Conservation (phyloP, 164 flowering plant genomes). For the Nymphaea thermarum region DNA sequence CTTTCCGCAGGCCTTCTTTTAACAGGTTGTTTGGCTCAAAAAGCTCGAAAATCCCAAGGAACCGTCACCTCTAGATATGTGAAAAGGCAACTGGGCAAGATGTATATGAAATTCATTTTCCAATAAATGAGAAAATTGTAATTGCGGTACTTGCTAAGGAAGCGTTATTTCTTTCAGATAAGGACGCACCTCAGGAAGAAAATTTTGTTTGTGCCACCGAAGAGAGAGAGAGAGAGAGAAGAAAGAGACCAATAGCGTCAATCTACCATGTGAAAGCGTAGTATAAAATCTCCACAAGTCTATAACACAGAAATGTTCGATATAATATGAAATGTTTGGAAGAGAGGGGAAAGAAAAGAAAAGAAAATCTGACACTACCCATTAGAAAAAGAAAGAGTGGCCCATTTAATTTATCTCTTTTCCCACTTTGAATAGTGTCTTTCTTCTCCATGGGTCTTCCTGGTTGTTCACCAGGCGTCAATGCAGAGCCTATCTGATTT, state of each 20-base stretch:
- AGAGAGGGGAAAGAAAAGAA: neutral
- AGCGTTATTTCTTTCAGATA: too few species aligned
- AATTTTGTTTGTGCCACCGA: too few species aligned
- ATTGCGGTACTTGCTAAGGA: too few species aligned
- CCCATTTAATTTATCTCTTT: neutral
- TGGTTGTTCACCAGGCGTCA: neutral
- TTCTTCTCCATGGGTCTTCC: neutral
- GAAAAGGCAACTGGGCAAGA: too few species aligned
- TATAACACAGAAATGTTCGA: neutral
- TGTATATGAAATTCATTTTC: too few species aligned
- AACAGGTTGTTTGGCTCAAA: too few species aligned
- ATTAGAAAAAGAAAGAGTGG: neutral
- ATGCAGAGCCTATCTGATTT: neutral
- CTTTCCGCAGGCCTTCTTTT: too few species aligned
- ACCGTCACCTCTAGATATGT: too few species aligned
- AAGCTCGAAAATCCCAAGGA: too few species aligned
- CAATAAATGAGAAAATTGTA: too few species aligned
- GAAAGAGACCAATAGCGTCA: neutral
- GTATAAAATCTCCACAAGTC: neutral
- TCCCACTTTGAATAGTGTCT: neutral
- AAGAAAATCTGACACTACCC: neutral
- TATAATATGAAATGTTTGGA: neutral
- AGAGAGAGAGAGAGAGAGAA: neutral
- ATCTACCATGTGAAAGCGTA: neutral
- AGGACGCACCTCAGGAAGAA: too few species aligned